Evolutionary conservation across 2,329 filamentous ascomycete species (phyloP).

Genomic region (Berkeleyomyces rouxiae): DNA sequence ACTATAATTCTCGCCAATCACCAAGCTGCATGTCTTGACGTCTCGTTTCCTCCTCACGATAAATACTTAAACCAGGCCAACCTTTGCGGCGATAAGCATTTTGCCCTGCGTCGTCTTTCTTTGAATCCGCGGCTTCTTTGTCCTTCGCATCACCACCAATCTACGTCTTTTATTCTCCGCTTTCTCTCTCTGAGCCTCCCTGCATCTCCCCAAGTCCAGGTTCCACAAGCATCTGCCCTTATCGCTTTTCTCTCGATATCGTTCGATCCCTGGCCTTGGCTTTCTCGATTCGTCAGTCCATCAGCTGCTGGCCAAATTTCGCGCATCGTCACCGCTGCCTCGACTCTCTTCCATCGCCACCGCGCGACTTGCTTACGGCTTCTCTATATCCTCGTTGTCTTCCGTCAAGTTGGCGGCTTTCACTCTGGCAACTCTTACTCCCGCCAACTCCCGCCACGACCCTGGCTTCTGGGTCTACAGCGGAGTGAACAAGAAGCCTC

Average conservation of each 20-base stretch:
- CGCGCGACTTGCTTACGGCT: neutral
- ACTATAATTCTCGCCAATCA: neutral
- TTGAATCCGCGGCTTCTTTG: neutral
- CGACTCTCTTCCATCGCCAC: neutral
- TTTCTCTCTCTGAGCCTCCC: neutral
- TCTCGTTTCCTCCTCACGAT: neutral
- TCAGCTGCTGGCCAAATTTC: neutral
- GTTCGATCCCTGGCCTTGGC: neutral
- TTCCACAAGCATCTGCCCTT: neutral
- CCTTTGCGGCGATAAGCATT: neutral
- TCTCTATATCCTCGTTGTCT: neutral
- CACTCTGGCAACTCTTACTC: slow-evolving; percentile 13
- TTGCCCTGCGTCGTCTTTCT: neutral
- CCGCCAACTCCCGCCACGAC: slow-evolving; percentile 59
- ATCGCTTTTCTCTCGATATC: neutral
- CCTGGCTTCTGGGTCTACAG: slow-evolving; percentile 86
- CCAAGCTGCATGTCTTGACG: neutral
- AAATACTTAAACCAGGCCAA: neutral
- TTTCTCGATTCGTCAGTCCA: neutral
- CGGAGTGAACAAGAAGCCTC: slow-evolving; percentile 94
- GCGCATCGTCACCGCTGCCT: neutral
- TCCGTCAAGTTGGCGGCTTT: slow-evolving; percentile 13
- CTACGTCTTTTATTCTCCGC: neutral
- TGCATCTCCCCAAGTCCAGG: neutral
- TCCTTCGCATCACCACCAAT: neutral